Evolutionary conservation across 2,329 filamentous ascomycete species (phyloP).

Genomic region (Fusarium zealandicum): DNA sequence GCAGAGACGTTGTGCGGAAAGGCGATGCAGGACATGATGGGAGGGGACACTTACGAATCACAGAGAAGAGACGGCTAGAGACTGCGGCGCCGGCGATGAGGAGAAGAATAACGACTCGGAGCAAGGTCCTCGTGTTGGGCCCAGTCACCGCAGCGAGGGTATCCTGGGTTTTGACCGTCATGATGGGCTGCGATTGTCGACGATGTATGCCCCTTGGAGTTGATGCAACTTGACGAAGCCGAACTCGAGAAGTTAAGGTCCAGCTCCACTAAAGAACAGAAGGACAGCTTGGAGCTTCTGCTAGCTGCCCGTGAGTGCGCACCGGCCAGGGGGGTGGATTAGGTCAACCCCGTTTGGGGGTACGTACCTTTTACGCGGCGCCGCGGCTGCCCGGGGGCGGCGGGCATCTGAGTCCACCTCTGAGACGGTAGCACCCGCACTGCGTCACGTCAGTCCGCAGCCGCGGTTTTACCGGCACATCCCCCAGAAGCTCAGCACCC

Average conservation of each 20-base stretch:
- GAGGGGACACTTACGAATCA: constrained; percentile 77
- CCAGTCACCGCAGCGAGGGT: constrained; percentile 79
- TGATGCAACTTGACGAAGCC: constrained; percentile 46
- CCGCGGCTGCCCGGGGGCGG: no score
- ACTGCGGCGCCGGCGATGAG: constrained; percentile 92
- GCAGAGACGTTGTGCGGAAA: no score
- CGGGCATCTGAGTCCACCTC: no score
- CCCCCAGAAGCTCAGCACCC: constrained; percentile 18
- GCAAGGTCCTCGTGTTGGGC: constrained; percentile 81
- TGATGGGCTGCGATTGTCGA: constrained; percentile 49
- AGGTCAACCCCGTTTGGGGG: constrained; percentile 4
- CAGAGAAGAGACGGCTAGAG: constrained; percentile 94
- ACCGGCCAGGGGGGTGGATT: constrained; percentile 23
- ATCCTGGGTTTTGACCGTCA: constrained; percentile 56
- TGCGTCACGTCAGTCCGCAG: not conserved
- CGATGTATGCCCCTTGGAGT: constrained; percentile 41
- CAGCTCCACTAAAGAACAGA: constrained; percentile 38
- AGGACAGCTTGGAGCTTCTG: constrained; percentile 58
- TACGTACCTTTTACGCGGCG: constrained; percentile 35
- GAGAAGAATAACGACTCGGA: constrained; percentile 87
- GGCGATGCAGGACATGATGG: constrained; percentile 11
- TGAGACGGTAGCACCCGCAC: not conserved
- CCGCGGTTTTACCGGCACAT: constrained; percentile 37
- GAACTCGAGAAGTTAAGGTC: constrained; percentile 33
- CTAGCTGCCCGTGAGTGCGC: constrained; percentile 23